Evolutionary conservation across 2,329 filamentous ascomycete genomes (phyloP).

Genomic region (Tolypocladium cylindrosporum): DNA sequence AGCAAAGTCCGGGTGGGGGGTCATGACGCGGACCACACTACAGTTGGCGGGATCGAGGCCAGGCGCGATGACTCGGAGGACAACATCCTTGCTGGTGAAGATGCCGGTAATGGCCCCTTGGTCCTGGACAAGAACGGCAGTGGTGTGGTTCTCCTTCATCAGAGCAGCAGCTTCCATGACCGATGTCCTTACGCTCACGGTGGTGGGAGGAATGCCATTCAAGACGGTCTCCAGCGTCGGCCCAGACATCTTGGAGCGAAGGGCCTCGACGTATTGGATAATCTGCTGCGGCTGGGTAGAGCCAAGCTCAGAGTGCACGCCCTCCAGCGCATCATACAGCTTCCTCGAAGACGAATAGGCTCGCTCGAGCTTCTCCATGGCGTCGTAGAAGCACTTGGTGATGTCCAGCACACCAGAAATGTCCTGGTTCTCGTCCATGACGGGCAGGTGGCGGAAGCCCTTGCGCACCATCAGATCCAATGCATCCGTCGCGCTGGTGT

Average conservation of each 20-base stretch:
- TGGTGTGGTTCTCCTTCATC: slow-evolving; percentile 99
- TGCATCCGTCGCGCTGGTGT: slow-evolving; percentile 95
- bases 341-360: slow-evolving; percentile 97
- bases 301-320: slow-evolving; percentile 92
- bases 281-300: slow-evolving; percentile 96
- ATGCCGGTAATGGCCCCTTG: slow-evolving; percentile 97
- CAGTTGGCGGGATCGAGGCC: slow-evolving; percentile 89
- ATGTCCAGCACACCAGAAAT: slow-evolving; percentile 97
- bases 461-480: slow-evolving; percentile 97
- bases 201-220: slow-evolving; percentile 83
- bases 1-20: slow-evolving; percentile 95
- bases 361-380: slow-evolving; percentile 98
- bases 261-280: slow-evolving; percentile 95
- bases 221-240: slow-evolving; percentile 92
- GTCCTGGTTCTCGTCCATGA: slow-evolving; percentile 99
- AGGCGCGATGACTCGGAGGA: slow-evolving; percentile 93
- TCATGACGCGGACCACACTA: slow-evolving; percentile 98
- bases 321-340: slow-evolving; percentile 93
- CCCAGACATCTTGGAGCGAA: slow-evolving; percentile 94
- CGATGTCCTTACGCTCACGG: slow-evolving; percentile 89
- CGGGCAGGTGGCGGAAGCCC: slow-evolving; percentile 91
- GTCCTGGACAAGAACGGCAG: slow-evolving; percentile 90
- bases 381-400: slow-evolving; percentile 99
- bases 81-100: slow-evolving; percentile 98
- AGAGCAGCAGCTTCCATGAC: slow-evolving; percentile 90